These are phyloP conservation scores for Phytophthora citrophthora DNA, from an alignment of 352 stramenopile genomes.

Conservation along the genomic window DNA sequence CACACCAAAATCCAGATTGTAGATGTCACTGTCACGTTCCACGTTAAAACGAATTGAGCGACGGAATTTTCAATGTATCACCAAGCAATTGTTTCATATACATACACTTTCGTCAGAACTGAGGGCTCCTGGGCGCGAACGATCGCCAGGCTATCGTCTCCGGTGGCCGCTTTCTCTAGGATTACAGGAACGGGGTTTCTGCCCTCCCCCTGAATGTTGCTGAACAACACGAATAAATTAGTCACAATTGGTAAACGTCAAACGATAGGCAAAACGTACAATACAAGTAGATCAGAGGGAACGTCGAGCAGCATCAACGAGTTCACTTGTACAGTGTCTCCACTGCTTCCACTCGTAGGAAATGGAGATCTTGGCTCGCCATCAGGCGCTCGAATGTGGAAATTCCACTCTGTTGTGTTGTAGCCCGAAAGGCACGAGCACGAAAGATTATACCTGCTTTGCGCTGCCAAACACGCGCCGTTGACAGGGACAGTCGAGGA, in stretches of 20 bases:
- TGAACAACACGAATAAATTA: conserved; percentile 8
- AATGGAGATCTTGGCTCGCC: conserved; percentile 15
- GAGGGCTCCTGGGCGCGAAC: conserved; percentile 29
- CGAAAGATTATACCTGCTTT: conserved; percentile 50
- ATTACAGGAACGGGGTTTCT: conserved; percentile 26
- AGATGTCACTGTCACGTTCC: conserved; percentile 31
- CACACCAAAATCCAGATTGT: conserved; percentile 42
- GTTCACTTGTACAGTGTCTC: conserved; percentile 19
- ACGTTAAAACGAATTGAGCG: conserved; percentile 1
- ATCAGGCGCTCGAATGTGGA: conserved; percentile 32
- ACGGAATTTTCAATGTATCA: neutral
- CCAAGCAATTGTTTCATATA: neutral
- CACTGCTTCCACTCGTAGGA: conserved; percentile 13
- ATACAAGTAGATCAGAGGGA: conserved; percentile 19
- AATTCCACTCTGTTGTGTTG: conserved; percentile 42
- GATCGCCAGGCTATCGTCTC: conserved; percentile 27
- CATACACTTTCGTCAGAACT: conserved; percentile 36
- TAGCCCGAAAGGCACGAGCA: conserved; percentile 49
- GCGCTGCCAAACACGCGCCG: conserved; percentile 35
- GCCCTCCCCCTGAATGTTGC: conserved; percentile 34
- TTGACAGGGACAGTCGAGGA: conserved; percentile 33
- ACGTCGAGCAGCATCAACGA: conserved; percentile 44
- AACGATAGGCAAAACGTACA: conserved; percentile 24
- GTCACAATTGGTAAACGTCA: neutral
- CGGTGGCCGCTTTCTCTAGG: conserved; percentile 23